Evolutionary conservation across 2,329 filamentous ascomycete genomes (phyloP).

Genomic region (Xenoacremonium recifei): DNA sequence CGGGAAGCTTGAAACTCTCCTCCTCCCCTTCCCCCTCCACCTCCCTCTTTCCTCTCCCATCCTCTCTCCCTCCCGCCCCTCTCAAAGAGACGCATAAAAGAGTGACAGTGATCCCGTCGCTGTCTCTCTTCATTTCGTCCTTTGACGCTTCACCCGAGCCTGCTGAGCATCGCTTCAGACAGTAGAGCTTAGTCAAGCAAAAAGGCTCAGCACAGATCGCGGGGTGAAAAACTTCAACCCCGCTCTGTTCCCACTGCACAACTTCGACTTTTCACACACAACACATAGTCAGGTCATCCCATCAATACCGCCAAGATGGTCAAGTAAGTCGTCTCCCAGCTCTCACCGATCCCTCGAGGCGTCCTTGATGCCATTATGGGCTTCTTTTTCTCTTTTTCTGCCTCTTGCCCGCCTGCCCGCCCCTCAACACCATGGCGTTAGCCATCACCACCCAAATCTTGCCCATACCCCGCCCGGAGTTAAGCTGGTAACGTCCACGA

Average conservation of each 20-base stretch:
- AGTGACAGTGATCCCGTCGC: conserved; percentile 37
- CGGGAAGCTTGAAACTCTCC: conserved; percentile 17
- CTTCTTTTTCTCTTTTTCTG: conserved; percentile 1
- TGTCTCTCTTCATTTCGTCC: conserved; percentile 35
- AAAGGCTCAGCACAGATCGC: conserved; percentile 31
- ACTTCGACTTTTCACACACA: conserved; percentile 33
- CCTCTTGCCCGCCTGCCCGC: conserved; percentile 6
- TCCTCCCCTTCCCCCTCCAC: conserved; percentile 24
- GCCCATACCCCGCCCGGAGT: conserved; percentile 40
- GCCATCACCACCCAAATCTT: conserved; percentile 4
- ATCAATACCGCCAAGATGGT: conserved; percentile 95
- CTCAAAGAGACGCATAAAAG: conserved; percentile 38
- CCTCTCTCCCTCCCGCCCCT: conserved; percentile 22
- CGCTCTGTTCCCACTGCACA: conserved; percentile 40
- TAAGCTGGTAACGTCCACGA: conserved; percentile 31
- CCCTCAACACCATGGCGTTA: conserved; percentile 12
- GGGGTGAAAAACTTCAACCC: conserved; percentile 45
- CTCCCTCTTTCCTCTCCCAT: conserved; percentile 20
- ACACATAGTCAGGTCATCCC: conserved; percentile 39
- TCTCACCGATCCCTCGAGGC: conserved; percentile 9
- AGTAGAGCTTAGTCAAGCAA: conserved; percentile 1
- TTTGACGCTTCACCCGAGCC: conserved; percentile 1
- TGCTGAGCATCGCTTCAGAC: too few species aligned
- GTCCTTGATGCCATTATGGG: conserved; percentile 1
- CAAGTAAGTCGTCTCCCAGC: conserved; percentile 71